Base-by-base conservation (phyloP, 2,329 filamentous ascomycete species). In the Nothomitra cinnamomea region DNA sequence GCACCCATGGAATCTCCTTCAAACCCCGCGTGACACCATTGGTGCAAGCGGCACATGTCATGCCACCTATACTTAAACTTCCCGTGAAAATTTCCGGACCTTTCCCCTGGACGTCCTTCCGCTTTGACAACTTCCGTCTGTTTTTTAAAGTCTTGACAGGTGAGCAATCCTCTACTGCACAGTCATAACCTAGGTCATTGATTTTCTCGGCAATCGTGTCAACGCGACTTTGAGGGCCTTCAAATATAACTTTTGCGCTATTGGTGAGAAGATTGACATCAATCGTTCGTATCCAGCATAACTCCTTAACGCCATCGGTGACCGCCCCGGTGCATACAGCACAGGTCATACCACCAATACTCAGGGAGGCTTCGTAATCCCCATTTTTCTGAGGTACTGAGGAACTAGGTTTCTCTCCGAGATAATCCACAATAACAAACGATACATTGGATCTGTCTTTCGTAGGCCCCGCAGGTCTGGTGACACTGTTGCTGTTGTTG, bases 91-190 rank as follows among this genome's bases (percentile, higher is more conserved):
- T 4, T 4, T 19, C 50, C 25, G 35, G 35, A 2, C 22, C 50
- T 12, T 4, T 51, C 36, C 24, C 25, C 8, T 32, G 21, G 12
- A 7, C 8, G 2, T 5, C 15, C 24, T 43, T 52, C 32, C 36
- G 50, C 32, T 32, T 22, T 32, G 17, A 5, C 8, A 17, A 36
- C 32, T 32, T 52, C 15, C 15, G 25, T 32, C 36, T 22, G 12
- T n/a, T 19, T 17, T n/a, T 24, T 8, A 15, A 17, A 7, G 70
- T 62, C 42, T 63, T 54, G 15, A 60, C 51, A 49, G 25, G 45
- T 12, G 24, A 35, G 17, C 24, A 35, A 7, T 49, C 24, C 13
- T 35, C 45, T 13, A 49, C n/a, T 17, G 19, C 45, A 19, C 22
- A 28, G n/a, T 55, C 54, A 25, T 56, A 55, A 43, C 51, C 57